Evolutionary conservation across 2,329 filamentous ascomycete genomes (phyloP).

Genomic region (Fusarium caatingaense): DNA sequence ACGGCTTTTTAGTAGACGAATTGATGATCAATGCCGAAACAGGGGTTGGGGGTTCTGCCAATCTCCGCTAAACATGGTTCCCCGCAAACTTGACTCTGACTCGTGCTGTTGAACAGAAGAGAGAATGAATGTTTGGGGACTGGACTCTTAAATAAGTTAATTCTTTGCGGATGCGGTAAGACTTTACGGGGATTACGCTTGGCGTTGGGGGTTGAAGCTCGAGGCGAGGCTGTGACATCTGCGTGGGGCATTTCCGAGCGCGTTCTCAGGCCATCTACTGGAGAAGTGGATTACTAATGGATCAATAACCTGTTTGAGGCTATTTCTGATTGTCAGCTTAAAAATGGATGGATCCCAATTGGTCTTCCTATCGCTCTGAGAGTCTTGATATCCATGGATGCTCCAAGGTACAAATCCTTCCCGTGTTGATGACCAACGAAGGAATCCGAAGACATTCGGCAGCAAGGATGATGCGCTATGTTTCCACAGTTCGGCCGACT

Average conservation of each 20-base stretch:
- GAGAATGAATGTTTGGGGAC: background rate
- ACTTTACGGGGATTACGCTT: background rate
- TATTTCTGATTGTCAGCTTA: background rate
- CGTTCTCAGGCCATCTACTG: background rate
- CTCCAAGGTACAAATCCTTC: background rate
- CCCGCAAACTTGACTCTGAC: background rate
- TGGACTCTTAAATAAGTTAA: background rate
- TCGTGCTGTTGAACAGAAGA: background rate
- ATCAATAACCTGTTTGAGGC: background rate
- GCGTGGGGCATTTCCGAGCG: background rate
- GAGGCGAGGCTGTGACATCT: background rate
- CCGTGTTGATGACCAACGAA: background rate
- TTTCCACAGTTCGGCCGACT: background rate
- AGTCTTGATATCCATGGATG: background rate
- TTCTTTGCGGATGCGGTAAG: background rate
- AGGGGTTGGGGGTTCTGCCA: background rate
- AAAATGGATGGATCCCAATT: background rate
- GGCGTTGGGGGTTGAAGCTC: background rate
- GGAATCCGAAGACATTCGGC: background rate
- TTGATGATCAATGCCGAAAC: background rate
- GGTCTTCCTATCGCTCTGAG: background rate
- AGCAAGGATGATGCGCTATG: fast-evolving
- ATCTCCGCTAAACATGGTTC: background rate
- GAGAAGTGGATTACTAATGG: background rate
- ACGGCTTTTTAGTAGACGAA: background rate